Percentiles rank a stretch among this genome's conserved stretches.
Evolutionary conservation across 345 rosid species (phyloP).

Genomic region (Stellera chamaejasme): DNA sequence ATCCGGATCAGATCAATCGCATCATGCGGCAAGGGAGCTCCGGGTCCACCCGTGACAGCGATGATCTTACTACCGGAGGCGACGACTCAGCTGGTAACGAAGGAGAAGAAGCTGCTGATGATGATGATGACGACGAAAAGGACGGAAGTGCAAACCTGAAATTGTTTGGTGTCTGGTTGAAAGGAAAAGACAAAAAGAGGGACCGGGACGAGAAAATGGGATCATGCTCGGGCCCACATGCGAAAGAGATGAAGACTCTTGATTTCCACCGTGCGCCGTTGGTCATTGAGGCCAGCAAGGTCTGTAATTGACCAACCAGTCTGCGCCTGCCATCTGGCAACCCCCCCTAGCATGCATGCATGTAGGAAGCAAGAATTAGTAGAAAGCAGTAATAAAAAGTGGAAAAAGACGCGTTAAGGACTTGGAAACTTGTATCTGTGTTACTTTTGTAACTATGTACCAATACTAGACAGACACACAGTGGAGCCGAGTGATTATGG

Average conservation of each 20-base stretch:
- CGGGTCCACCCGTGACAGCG: slow-evolving; percentile 17
- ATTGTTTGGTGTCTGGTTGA: slow-evolving; percentile 82
- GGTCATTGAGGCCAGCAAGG: slow-evolving; percentile 51
- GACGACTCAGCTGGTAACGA: slow-evolving; percentile 9
- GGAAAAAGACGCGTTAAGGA: too few relatives aligned
- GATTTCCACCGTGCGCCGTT: slow-evolving; percentile 36
- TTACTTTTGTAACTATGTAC: too few relatives aligned
- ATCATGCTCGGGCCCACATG: slow-evolving; percentile 34
- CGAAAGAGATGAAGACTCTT: slow-evolving; percentile 35
- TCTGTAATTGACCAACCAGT: slow-evolving; percentile 39
- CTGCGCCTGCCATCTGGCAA: neutral
- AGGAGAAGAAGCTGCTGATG: slow-evolving; percentile 4
- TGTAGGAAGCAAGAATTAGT: too few relatives aligned
- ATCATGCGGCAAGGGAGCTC: slow-evolving; percentile 43
- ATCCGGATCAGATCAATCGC: slow-evolving; percentile 56
- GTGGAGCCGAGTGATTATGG: too few relatives aligned
- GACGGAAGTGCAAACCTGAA: slow-evolving; percentile 42
- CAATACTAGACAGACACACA: too few relatives aligned
- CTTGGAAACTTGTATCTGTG: too few relatives aligned
- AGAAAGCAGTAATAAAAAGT: too few relatives aligned
- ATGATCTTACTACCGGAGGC: slow-evolving; percentile 11
- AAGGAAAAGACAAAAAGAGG: slow-evolving; percentile 47
- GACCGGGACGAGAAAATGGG: slow-evolving; percentile 51
- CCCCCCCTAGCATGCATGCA: too few relatives aligned
- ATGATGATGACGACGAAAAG: slow-evolving; percentile 1